These are phyloP conservation scores for Cadophora sp. DNA, from an alignment of 2,329 filamentous ascomycete genomes.

Conservation along the genomic window DNA sequence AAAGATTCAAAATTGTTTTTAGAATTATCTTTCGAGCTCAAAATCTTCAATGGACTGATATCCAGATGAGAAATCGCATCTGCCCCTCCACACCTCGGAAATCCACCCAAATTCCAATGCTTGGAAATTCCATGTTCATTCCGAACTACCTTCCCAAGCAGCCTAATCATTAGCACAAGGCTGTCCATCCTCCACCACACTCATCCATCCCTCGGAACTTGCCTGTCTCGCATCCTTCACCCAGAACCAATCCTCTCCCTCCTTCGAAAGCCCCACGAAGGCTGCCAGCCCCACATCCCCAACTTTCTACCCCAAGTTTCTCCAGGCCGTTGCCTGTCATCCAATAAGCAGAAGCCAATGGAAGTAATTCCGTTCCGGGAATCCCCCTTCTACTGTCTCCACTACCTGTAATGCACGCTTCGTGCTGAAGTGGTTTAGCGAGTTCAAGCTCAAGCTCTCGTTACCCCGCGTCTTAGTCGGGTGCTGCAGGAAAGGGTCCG, in stretches of 20 bases:
- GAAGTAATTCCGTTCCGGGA: background rate
- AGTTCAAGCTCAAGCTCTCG: background rate
- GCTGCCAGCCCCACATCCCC: background rate
- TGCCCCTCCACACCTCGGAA: background rate
- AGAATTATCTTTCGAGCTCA: too few relatives aligned
- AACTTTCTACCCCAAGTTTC: background rate
- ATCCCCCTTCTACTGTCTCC: background rate
- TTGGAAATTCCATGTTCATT: too few relatives aligned
- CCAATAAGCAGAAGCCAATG: background rate
- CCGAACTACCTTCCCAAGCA: background rate
- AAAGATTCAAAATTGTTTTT: too few relatives aligned
- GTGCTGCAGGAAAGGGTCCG: background rate
- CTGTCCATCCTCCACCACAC: background rate
- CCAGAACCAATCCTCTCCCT: background rate
- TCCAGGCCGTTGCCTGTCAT: background rate
- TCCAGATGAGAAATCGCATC: background rate
- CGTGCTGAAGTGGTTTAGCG: background rate
- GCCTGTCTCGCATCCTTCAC: background rate
- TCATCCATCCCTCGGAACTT: background rate
- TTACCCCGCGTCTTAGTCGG: background rate
- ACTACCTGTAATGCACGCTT: background rate
- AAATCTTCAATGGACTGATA: too few relatives aligned
- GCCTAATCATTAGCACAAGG: background rate
- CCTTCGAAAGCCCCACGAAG: conserved; percentile 13
- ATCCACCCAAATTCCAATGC: background rate